Conservation (phyloP, 257 asterid genomes). For the Scutellaria barbata region DNA sequence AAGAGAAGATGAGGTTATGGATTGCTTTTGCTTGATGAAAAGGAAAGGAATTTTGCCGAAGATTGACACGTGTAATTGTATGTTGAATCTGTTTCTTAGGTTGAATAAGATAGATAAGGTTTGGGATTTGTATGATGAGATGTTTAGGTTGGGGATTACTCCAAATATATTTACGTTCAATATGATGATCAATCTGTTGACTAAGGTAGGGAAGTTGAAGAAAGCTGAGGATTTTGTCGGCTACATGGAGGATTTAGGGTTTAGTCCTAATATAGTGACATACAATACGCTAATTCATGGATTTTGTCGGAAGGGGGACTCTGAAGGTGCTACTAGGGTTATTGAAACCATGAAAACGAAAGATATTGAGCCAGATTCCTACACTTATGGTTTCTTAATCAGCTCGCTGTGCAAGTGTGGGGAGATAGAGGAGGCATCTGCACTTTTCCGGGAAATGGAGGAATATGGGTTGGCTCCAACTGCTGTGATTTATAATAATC, state of each 20-base stretch:
- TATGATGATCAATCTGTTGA: constrained; percentile 56
- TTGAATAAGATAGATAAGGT: constrained; percentile 38
- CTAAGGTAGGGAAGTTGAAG: constrained; percentile 60
- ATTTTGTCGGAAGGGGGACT: constrained; percentile 44
- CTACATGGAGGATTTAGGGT: constrained; percentile 55
- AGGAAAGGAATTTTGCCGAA: constrained; percentile 45
- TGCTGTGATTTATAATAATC: constrained; percentile 52
- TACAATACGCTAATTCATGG: constrained; percentile 56
- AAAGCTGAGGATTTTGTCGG: constrained; percentile 50
- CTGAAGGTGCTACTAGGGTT: constrained; percentile 46
- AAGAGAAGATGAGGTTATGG: constrained; percentile 45
- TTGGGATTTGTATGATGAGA: constrained; percentile 52
- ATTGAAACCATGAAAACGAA: constrained; percentile 45
- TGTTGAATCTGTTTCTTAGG: constrained; percentile 50
- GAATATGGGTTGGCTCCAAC: constrained; percentile 50
- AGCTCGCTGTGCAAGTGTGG: constrained; percentile 48
- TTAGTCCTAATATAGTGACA: constrained; percentile 55
- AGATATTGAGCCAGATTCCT: constrained; percentile 49
- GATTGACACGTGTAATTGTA: constrained; percentile 53
- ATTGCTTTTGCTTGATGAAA: constrained; percentile 54
- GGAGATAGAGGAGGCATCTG: constrained; percentile 49
- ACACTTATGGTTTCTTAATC: constrained; percentile 53
- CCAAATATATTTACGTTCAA: constrained; percentile 50
- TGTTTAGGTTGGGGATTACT: constrained; percentile 51
- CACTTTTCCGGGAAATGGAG: constrained; percentile 51